A percentile compares a stretch with the other conserved stretches of the same genome.
phyloP scores from a whole-genome alignment of 2,329 filamentous ascomycete genomes.

The Fusarium napiforme region DNA sequence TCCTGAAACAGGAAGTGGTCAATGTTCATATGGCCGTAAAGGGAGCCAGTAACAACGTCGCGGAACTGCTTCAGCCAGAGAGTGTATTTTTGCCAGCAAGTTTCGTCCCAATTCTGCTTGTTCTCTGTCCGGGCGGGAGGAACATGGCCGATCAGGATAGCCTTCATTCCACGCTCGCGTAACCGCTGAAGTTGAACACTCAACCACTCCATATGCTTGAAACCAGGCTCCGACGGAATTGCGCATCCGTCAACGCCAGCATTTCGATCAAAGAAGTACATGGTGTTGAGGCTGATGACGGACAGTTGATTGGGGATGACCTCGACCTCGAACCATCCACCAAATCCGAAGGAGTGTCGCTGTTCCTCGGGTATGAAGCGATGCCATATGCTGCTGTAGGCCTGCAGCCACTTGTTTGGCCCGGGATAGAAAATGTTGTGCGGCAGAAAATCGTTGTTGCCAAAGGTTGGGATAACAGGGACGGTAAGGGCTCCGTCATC shows the following conservation, averaged over 20 bases:
- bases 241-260: conserved; percentile 92
- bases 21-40: conserved; percentile 98
- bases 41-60: conserved; percentile 81
- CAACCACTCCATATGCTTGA: conserved; percentile 96
- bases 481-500: conserved; percentile 69
- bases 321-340: conserved; percentile 95
- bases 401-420: conserved; percentile 86
- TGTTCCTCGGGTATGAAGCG: conserved; percentile 93
- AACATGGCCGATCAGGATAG: conserved; percentile 92
- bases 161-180: conserved; percentile 88
- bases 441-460: conserved; percentile 97
- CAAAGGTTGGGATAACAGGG: conserved; percentile 88
- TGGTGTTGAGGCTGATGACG: conserved; percentile 93
- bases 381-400: conserved; percentile 82
- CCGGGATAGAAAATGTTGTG: conserved; percentile 92
- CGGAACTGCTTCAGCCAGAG: conserved; percentile 91
- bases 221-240: conserved; percentile 83
- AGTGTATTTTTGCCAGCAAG: conserved; percentile 97
- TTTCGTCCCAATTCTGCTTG: conserved; percentile 94
- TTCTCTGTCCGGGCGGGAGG: conserved; percentile 86
- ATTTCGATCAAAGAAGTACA: conserved; percentile 96
- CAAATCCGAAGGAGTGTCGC: conserved; percentile 88
- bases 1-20: conserved; percentile 97
- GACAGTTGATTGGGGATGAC: conserved; percentile 87
- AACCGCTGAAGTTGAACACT: conserved; percentile 87